phyloP scores from a whole-genome alignment of 164 flowering plant genomes.

The Annona squamosa region DNA sequence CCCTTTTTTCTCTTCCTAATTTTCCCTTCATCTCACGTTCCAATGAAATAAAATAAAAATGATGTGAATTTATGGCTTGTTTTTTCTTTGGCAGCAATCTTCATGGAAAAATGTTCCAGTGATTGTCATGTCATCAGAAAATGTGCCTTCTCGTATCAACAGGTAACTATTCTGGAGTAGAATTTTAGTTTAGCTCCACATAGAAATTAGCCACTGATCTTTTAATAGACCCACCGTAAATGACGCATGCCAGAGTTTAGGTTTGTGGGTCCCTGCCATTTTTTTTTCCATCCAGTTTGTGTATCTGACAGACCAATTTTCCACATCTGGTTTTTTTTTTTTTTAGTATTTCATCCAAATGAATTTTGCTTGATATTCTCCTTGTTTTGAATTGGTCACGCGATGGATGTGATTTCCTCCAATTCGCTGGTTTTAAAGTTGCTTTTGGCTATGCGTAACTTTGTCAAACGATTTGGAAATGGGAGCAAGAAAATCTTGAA shows the following conservation, averaged over 20 bases:
- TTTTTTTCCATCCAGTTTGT: too few species aligned
- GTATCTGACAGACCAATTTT: too few species aligned
- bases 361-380: not conserved
- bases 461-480: not conserved
- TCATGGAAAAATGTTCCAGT: constrained; percentile 72
- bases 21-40: not conserved
- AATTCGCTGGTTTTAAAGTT: not conserved
- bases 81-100: constrained; percentile 35
- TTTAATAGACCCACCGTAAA: not conserved
- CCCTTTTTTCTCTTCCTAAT: too few species aligned
- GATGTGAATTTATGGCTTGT: not conserved
- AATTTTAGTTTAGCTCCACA: not conserved
- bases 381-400: not conserved
- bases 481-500: not conserved
- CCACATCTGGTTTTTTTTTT: too few species aligned
- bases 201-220: not conserved
- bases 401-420: too few species aligned
- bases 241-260: not conserved
- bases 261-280: too few species aligned
- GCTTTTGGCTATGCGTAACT: not conserved
- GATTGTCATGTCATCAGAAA: constrained; percentile 92
- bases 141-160: constrained; percentile 75
- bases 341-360: too few species aligned
- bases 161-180: constrained; percentile 35
- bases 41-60: not conserved